A percentile compares a stretch with the other conserved stretches of the same genome.
These are phyloP conservation scores for Dactylis glomerata DNA, from an alignment of 176 grass and related monocot genomes.

Conservation along the genomic window DNA sequence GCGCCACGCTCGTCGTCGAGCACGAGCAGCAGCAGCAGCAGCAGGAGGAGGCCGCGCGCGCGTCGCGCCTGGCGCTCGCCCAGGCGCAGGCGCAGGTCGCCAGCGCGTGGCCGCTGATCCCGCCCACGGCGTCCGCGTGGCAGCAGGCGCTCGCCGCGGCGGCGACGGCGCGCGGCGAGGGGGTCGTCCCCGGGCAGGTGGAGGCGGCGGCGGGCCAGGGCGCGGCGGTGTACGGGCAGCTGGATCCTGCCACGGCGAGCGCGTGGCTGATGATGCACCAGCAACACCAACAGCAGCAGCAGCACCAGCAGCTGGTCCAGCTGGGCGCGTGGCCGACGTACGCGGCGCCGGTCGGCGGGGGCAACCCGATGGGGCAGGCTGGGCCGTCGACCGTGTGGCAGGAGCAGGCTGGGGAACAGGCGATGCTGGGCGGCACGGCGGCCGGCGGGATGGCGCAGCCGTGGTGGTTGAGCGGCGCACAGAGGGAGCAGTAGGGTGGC, in stretches of 20 bases:
- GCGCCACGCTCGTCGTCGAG: neutral
- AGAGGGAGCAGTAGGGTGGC: constrained; percentile 15
- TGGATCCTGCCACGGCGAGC: neutral
- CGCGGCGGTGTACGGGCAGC: neutral
- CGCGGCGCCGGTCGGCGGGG: neutral
- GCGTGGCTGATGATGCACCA: constrained; percentile 27
- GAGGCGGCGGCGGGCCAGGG: neutral
- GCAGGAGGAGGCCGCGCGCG: constrained; percentile 3
- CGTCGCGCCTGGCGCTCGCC: constrained; percentile 11
- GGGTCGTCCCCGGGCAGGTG: neutral
- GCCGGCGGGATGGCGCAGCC: constrained; percentile 10
- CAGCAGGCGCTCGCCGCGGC: constrained; percentile 3
- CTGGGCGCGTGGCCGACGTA: constrained; percentile 2
- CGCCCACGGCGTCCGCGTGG: neutral
- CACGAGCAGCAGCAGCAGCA: constrained; percentile 2
- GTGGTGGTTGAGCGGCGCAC: constrained; percentile 6
- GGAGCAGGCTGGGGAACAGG: constrained; percentile 3
- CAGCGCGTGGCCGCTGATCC: constrained; percentile 11
- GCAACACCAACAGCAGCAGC: neutral
- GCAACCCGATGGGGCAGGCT: constrained; percentile 26
- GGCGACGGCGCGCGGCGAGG: neutral
- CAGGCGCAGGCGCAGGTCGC: constrained; percentile 37
- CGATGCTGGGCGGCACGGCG: neutral
- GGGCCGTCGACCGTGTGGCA: neutral
- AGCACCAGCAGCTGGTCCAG: neutral